A percentile compares a stretch with the other conserved stretches of the same genome.
Evolutionary conservation across 2,329 filamentous ascomycete genomes (phyloP).

Genomic region (Arachnomyces sp.): DNA sequence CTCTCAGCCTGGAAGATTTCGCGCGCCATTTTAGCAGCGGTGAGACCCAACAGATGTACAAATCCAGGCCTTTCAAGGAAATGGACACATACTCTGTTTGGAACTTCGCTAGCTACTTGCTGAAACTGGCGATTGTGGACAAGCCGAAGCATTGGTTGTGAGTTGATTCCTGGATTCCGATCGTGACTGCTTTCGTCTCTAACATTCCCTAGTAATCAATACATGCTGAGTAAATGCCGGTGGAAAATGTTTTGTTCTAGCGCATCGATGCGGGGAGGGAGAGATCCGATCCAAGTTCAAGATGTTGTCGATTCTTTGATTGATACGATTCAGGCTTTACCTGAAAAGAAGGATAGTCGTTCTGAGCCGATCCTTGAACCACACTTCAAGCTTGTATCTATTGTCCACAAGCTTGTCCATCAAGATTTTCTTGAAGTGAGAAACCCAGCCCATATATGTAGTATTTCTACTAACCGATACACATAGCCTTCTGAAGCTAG

Average conservation of each 20-base stretch:
- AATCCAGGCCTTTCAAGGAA: constrained; percentile 48
- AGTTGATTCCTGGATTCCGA: constrained; percentile 21
- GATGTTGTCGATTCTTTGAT: constrained; percentile 50
- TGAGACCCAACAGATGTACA: constrained; percentile 47
- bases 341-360: constrained; percentile 51
- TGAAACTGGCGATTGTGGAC: constrained; percentile 50
- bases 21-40: constrained; percentile 53
- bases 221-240: constrained; percentile 61
- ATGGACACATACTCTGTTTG: constrained; percentile 54
- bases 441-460: background rate
- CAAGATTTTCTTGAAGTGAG: constrained; percentile 36
- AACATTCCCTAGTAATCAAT: constrained; percentile 44
- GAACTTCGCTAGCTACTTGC: constrained; percentile 56
- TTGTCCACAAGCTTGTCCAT: constrained; percentile 71
- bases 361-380: constrained; percentile 77
- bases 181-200: background rate
- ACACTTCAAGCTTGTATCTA: constrained; percentile 80
- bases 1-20: constrained; percentile 55
- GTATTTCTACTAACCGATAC: constrained; percentile 1
- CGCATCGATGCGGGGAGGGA: constrained; percentile 30
- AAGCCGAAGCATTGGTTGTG: constrained; percentile 56
- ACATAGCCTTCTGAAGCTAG: constrained; percentile 37
- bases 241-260: constrained; percentile 60
- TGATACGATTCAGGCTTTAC: constrained; percentile 53
- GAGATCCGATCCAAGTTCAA: constrained; percentile 28